Base-by-base conservation (phyloP, 2,329 filamentous ascomycete genomes). In the Penicillium griseofulvum region DNA sequence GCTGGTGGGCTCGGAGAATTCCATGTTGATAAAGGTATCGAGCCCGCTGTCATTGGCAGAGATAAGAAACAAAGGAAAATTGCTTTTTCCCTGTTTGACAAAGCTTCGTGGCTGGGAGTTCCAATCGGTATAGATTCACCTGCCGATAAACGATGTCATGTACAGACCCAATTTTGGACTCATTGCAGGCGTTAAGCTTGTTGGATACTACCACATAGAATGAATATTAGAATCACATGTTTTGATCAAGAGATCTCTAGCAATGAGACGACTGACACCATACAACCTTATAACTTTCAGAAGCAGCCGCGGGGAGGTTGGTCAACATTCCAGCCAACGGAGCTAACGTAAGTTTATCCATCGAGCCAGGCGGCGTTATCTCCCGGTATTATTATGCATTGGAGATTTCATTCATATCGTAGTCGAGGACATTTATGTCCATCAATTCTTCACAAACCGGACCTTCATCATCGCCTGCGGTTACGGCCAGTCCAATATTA, bases 41-140 rank as follows among this genome's bases (percentile, higher is more conserved):
- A 9, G 16, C 19, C 24, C 12, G 58, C 52, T 39, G 26, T 48
- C 37, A 54, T 56, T 56, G 54, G 54, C 33, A 45, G 24, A 37
- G 34, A 12, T 14, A 38, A 45, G n/a, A 10, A 28, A 12, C 24
- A 14, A 29, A 43, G 38, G 49, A 34, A 19, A 56, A 22, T 43
- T n/a, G 42, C 5, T 7, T 16, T n/a, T 26, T 12, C 24, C 46
- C 31, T 50, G 24, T n/a, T 54, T 26, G 14, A 31, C 24, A 28
- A 43, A 50, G 31, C 29, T 34, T 36, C 10, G 34, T 52, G n/a
- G 26, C 24, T 52, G 19, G n/a, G 43, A 26, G 34, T 17, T 22
- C 29, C 36, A 17, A 31, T 22, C 14, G 36, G 12, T 26, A 11
- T 37, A 31, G 8, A 29, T n/a, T 3, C 17, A 29, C 22, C 2